phyloP scores from a whole-genome alignment of 31 red algal genomes.

The Asparagopsis taxiformis region DNA sequence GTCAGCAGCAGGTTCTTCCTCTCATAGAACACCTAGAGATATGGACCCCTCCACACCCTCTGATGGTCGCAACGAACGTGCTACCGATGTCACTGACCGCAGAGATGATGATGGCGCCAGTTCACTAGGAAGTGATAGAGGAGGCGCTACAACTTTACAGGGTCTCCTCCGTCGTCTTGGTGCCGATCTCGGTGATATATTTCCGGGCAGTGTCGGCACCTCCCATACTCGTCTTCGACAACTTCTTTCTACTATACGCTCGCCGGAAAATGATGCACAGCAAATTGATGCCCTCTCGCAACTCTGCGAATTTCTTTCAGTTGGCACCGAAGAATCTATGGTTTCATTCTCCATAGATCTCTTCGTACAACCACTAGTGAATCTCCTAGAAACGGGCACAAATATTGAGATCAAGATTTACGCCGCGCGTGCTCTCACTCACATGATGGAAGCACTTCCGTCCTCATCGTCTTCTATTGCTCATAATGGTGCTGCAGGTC shows the following conservation, averaged over 20 bases:
- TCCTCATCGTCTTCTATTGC: conserved; percentile 75
- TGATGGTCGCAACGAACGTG: conserved; percentile 3
- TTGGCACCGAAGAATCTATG: conserved; percentile 91
- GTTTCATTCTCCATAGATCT: conserved; percentile 80
- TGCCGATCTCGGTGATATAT: conserved; percentile 73
- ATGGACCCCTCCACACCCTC: conserved; percentile 14
- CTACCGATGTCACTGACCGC: conserved; percentile 7
- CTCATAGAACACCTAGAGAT: conserved; percentile 22
- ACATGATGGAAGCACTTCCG: conserved; percentile 90
- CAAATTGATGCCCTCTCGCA: conserved; percentile 69
- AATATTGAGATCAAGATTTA: conserved; percentile 78
- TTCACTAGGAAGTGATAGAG: conserved; percentile 25
- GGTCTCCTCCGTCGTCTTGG: conserved; percentile 72
- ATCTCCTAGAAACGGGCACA: conserved; percentile 33
- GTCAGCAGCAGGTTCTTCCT: not conserved
- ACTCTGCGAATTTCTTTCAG: conserved; percentile 91
- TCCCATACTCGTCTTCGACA: conserved; percentile 63
- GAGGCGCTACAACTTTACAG: conserved; percentile 57
- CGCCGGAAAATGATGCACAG: conserved; percentile 38
- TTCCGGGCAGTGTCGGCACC: conserved; percentile 50
- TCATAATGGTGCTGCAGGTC: conserved; percentile 58
- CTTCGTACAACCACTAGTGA: conserved; percentile 78
- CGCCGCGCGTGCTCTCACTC: conserved; percentile 81
- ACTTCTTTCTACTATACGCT: conserved; percentile 40
- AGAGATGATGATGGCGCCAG: conserved; percentile 30